Percentiles rank a stretch among this genome's conserved stretches.
Conservation (phyloP, 208 protist genomes). For the Wallacemonas sp. region DNA sequence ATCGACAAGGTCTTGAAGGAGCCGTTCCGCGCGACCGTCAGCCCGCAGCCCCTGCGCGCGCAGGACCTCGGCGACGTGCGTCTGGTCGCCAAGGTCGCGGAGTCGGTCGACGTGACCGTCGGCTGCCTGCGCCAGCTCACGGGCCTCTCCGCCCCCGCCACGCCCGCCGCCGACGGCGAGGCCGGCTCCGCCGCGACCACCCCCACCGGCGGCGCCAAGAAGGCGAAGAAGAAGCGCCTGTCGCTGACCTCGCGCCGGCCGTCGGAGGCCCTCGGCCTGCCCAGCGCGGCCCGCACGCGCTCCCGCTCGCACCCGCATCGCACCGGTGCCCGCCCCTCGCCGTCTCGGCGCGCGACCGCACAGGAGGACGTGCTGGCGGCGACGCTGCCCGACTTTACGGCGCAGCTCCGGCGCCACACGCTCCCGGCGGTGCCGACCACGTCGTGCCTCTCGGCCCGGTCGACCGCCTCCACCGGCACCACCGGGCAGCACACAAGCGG, state of each 20-base stretch:
- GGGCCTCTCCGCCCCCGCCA: background rate
- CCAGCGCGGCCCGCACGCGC: background rate
- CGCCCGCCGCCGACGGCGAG: background rate
- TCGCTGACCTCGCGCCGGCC: background rate
- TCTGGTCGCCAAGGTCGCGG: conserved; percentile 45
- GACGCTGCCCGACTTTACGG: conserved; percentile 5
- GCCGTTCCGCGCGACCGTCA: conserved; percentile 28
- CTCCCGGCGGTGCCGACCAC: background rate
- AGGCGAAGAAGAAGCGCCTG: background rate
- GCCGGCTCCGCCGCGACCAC: background rate
- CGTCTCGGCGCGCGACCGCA: background rate
- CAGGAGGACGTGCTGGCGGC: background rate
- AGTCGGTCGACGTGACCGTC: conserved; percentile 45
- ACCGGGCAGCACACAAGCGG: background rate
- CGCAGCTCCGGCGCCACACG: background rate
- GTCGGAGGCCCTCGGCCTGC: background rate
- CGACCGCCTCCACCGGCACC: background rate
- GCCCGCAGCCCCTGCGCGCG: conserved; percentile 19
- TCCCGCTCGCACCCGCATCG: background rate
- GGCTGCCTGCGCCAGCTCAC: conserved; percentile 33
- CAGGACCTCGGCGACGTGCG: conserved; percentile 46
- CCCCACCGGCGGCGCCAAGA: background rate
- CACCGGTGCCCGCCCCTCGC: background rate
- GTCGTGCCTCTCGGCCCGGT: background rate
- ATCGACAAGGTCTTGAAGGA: conserved; percentile 17